Evolutionary conservation across 2,329 filamentous ascomycete genomes (phyloP).

Genomic region (Metarhizium brunneum): DNA sequence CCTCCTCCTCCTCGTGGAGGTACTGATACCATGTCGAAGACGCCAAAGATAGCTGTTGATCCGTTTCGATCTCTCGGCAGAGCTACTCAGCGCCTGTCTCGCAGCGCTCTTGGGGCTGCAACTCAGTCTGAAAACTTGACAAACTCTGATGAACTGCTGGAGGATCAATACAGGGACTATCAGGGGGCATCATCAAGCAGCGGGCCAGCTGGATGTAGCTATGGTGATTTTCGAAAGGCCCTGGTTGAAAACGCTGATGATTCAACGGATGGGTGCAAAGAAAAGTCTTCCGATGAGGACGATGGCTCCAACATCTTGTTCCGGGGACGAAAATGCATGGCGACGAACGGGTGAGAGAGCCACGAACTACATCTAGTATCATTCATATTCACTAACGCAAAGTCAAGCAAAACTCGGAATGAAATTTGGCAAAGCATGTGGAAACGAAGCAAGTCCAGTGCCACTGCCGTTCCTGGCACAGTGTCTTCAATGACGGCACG

Average conservation of each 20-base stretch:
- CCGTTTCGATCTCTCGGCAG: conserved; percentile 13
- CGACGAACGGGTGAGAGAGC: conserved; percentile 20
- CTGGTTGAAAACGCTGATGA: conserved; percentile 4
- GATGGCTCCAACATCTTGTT: conserved; percentile 27
- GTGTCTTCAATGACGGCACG: conserved; percentile 45
- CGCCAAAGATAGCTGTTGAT: conserved; percentile 9
- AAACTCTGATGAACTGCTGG: conserved; percentile 13
- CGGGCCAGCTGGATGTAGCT: conserved; percentile 15
- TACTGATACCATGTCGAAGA: not conserved
- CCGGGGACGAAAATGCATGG: conserved; percentile 23
- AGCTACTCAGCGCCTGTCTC: conserved; percentile 9
- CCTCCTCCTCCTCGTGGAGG: conserved; percentile 1
- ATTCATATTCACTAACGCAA: not conserved
- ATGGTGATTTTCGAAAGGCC: conserved; percentile 19
- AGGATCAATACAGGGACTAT: conserved; percentile 11
- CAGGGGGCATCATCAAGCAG: conserved; percentile 15
- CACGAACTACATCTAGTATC: not conserved
- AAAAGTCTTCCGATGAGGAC: conserved; percentile 22
- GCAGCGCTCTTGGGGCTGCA: conserved; percentile 15
- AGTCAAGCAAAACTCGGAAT: conserved; percentile 27
- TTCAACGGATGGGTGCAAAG: conserved; percentile 9
- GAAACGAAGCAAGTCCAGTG: conserved; percentile 42
- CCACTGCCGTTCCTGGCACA: conserved; percentile 33
- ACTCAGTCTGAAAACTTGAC: conserved; percentile 25
- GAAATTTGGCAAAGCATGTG: conserved; percentile 41